Base-by-base conservation (phyloP, 2,329 filamentous ascomycete species). In the Fusarium udum region DNA sequence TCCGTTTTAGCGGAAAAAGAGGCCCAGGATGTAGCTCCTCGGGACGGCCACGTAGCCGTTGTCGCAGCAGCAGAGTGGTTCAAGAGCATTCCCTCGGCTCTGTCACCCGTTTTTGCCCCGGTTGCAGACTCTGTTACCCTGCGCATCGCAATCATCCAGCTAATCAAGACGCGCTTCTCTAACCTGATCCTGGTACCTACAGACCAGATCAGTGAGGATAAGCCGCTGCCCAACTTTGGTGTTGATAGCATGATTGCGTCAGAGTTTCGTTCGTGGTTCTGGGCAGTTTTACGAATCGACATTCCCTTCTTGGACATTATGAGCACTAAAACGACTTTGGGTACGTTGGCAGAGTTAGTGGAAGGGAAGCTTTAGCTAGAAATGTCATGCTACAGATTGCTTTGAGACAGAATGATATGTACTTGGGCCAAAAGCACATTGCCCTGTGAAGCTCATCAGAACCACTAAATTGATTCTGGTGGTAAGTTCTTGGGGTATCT, bases 301-400 rank as follows among this genome's bases (percentile, higher is more conserved):
- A 53, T 28, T 0, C 34, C 24, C 2, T 53, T 53, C 20, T 39
- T 53, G n/a, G 34, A 53, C 4, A 53, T 53, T 13, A n/a, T 53
- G 34, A 53, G 51, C 34, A 28, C 34, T 3, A 28, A 39, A 22
- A 53, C 34, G 1, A n/a, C 5, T 2, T n/a, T 53, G 34, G 1
- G 1, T 10, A 15, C 36, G 8, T 16, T 53, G 34, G 51, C 24
- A 7, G 51, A n/a, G 24, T 22, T 28, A 0, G 20, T 39, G 10
- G 24, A 28, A 16, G 24, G 24, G 11, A 53, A n/a, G 7, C 10
- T 53, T 28, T 53, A 39, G 51, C 5, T 10, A 13, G 24, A 13
- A 9, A 12, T 7, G 0, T 12, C 9, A 26, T 22, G 5, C 2
- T 0, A 22, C 20, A 22, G 6, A 37, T 28, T 4, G 34, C 4